phyloP scores from a whole-genome alignment of 306 rosid species.

The Boehmeria nivea region DNA sequence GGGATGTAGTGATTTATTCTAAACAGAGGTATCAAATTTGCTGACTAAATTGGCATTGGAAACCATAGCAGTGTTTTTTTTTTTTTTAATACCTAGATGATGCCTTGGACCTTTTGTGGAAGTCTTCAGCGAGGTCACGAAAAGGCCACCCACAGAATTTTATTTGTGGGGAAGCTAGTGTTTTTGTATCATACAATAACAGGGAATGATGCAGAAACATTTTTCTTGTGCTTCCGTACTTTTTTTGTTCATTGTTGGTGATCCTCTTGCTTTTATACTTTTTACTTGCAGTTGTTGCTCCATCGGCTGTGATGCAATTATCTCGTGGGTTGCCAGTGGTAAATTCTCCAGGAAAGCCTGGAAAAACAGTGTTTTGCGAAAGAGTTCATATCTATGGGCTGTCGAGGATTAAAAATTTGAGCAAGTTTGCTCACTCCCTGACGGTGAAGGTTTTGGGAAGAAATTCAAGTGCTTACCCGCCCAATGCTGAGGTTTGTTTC shows the following conservation, averaged over 20 bases:
- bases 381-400: slow-evolving; percentile 63
- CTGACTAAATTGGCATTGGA: neutral
- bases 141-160: neutral
- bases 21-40: neutral
- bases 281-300: slow-evolving; percentile 42
- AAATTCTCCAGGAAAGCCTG: slow-evolving; percentile 67
- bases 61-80: too few relatives aligned
- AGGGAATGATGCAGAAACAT: neutral
- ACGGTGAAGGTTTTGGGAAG: slow-evolving; percentile 54
- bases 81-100: too few relatives aligned
- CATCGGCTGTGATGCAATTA: slow-evolving; percentile 43
- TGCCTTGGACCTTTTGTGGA: too few relatives aligned
- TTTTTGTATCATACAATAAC: neutral
- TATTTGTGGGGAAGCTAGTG: neutral
- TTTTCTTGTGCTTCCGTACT: slow-evolving; percentile 5
- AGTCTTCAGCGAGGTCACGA: too few relatives aligned
- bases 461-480: slow-evolving; percentile 31
- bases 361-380: slow-evolving; percentile 48
- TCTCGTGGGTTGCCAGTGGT: slow-evolving; percentile 48
- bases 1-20: neutral
- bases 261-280: neutral
- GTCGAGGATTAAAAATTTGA: slow-evolving; percentile 53
- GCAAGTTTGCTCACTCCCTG: slow-evolving; percentile 51
- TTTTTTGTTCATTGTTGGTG: neutral
- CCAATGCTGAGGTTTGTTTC: slow-evolving; percentile 65